These are phyloP conservation scores for Podila verticillata DNA, from an alignment of 192 early-diverging fungal species.

Conservation along the genomic window DNA sequence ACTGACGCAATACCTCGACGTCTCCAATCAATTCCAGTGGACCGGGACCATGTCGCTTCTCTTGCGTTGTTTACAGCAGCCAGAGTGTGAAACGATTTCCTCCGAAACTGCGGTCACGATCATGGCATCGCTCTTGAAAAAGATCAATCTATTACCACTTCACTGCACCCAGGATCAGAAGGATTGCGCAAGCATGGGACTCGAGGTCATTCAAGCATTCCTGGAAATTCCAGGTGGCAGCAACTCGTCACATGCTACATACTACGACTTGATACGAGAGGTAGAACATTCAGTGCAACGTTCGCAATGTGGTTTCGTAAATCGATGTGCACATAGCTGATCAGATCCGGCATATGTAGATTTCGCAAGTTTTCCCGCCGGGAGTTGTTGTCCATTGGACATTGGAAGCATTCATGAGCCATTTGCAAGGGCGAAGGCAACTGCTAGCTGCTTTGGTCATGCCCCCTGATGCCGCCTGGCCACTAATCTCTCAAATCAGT, in stretches of 20 bases:
- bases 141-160: slow-evolving; percentile 58
- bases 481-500: slow-evolving; percentile 77
- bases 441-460: slow-evolving; percentile 63
- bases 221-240: slow-evolving; percentile 54
- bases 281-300: slow-evolving; percentile 28
- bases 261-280: slow-evolving; percentile 66
- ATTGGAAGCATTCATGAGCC: slow-evolving; percentile 64
- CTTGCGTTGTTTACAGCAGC: slow-evolving; percentile 52
- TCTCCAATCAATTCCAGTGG: slow-evolving; percentile 58
- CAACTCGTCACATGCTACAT: slow-evolving; percentile 58
- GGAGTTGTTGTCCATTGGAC: slow-evolving; percentile 68
- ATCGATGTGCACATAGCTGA: too few relatives aligned
- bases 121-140: slow-evolving; percentile 59
- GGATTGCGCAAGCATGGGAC: slow-evolving; percentile 60
- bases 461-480: slow-evolving; percentile 81
- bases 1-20: slow-evolving; percentile 43
- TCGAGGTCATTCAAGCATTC: slow-evolving; percentile 59
- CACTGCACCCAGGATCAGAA: slow-evolving; percentile 52
- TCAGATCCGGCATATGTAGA: slow-evolving; percentile 33
- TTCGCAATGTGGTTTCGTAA: neutral
- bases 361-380: slow-evolving; percentile 62
- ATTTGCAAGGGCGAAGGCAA: slow-evolving; percentile 61
- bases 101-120: slow-evolving; percentile 55
- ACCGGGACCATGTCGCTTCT: slow-evolving; percentile 57
- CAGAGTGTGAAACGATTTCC: slow-evolving; percentile 55